Percentiles rank a stretch among this genome's conserved stretches.
Evolutionary conservation across 1,284 basidiomycete genomes (phyloP).

Genomic region (Moesziomyces sp.): DNA sequence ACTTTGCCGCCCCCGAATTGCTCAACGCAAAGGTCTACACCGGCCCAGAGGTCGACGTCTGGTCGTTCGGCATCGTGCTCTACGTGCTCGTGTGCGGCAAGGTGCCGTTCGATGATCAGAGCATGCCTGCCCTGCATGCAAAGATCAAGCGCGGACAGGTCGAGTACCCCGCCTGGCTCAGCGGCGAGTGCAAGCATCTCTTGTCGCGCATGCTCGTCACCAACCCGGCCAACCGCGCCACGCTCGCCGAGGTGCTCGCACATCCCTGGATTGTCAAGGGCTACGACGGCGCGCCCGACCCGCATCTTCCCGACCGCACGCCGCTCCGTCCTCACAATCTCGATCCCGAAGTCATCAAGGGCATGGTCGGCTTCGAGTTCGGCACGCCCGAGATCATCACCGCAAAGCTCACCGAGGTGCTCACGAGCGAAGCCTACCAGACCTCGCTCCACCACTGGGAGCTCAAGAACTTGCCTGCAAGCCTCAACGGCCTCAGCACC

Average conservation of each 20-base stretch:
- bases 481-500: constrained; percentile 35
- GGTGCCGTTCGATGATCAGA: constrained; percentile 98
- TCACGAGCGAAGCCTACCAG: constrained; percentile 82
- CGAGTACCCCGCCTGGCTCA: constrained; percentile 97
- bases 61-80: constrained; percentile 98
- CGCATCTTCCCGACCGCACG: constrained; percentile 86
- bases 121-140: constrained; percentile 97
- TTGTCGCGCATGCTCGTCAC: constrained; percentile 96
- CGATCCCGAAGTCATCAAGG: constrained; percentile 83
- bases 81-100: constrained; percentile 98
- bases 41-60: constrained; percentile 97
- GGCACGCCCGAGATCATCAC: constrained; percentile 88
- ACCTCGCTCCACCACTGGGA: constrained; percentile 82
- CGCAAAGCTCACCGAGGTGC: constrained; percentile 77
- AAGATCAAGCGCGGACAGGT: constrained; percentile 98
- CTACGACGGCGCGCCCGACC: constrained; percentile 80
- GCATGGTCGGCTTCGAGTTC: constrained; percentile 98
- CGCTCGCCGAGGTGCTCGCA: constrained; percentile 84
- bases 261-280: constrained; percentile 97
- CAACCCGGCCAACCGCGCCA: constrained; percentile 84
- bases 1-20: constrained; percentile 97
- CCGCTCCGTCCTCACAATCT: constrained; percentile 88
- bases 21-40: constrained; percentile 96
- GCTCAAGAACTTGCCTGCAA: constrained; percentile 65
- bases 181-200: constrained; percentile 92